Evolutionary conservation across 2,329 filamentous ascomycete species (phyloP).

Genomic region (Aspergillus bombycis): DNA sequence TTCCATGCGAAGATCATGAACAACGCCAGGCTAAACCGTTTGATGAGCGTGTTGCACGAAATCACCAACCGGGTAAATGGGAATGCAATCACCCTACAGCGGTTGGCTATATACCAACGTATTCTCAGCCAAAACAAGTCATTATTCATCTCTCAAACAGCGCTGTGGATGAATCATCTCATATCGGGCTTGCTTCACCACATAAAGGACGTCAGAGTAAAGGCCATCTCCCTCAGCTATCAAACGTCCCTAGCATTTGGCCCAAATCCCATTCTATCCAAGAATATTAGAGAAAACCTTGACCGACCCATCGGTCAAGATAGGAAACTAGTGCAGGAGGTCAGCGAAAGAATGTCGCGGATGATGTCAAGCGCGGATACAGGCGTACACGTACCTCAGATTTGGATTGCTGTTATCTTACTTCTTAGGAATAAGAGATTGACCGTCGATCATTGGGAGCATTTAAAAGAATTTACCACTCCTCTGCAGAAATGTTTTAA

Average conservation of each 20-base stretch:
- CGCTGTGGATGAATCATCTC: slow-evolving; percentile 80
- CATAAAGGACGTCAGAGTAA: slow-evolving; percentile 73
- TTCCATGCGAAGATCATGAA: slow-evolving; percentile 78
- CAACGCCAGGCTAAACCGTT: slow-evolving; percentile 66
- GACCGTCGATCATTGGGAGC: slow-evolving; percentile 68
- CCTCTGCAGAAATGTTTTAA: slow-evolving; percentile 86
- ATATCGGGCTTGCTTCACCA: slow-evolving; percentile 80
- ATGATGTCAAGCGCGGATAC: slow-evolving; percentile 67
- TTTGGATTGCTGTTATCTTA: slow-evolving; percentile 83
- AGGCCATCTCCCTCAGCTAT: slow-evolving; percentile 74
- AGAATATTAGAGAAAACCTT: slow-evolving; percentile 60
- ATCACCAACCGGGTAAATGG: slow-evolving; percentile 75
- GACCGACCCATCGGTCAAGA: slow-evolving; percentile 56
- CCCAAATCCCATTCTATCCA: slow-evolving; percentile 68
- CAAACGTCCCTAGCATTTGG: slow-evolving; percentile 72
- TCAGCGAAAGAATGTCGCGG: slow-evolving; percentile 66
- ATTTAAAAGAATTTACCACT: slow-evolving; percentile 73
- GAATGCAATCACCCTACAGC: slow-evolving; percentile 77
- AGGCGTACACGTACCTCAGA: slow-evolving; percentile 73
- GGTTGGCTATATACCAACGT: slow-evolving; percentile 77
- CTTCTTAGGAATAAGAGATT: slow-evolving; percentile 67
- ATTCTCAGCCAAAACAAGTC: slow-evolving; percentile 72
- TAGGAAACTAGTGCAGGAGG: slow-evolving; percentile 69
- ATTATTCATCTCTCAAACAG: slow-evolving; percentile 69
- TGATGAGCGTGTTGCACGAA: slow-evolving; percentile 71